phyloP scores from a whole-genome alignment of 2,329 filamentous ascomycete species.

The Xylariaceae sp. region DNA sequence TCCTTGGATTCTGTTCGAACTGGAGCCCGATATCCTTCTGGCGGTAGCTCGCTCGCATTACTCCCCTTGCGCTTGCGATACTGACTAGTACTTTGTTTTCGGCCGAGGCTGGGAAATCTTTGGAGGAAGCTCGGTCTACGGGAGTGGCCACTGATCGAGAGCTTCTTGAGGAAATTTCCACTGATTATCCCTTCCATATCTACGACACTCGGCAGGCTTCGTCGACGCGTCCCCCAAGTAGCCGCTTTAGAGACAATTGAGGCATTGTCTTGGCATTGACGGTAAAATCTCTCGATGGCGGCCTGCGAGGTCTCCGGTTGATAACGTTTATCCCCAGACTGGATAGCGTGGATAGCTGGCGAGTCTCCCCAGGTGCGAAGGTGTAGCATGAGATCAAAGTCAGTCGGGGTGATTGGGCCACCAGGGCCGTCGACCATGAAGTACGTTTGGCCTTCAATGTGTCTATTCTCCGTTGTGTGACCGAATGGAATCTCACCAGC shows the following conservation, averaged over 20 bases:
- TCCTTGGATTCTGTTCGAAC: constrained; percentile 50
- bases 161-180: constrained; percentile 68
- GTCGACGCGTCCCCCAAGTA: constrained; percentile 73
- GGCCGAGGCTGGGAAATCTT: constrained; percentile 57
- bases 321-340: constrained; percentile 36
- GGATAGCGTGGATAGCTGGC: constrained; percentile 56
- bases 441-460: constrained; percentile 58
- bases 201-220: constrained; percentile 65
- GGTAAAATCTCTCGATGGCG: constrained; percentile 60
- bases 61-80: constrained; percentile 55
- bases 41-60: constrained; percentile 46
- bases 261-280: constrained; percentile 60
- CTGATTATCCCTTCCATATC: constrained; percentile 67
- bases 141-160: constrained; percentile 56
- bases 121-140: constrained; percentile 63
- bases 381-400: constrained; percentile 57
- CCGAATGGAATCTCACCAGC: constrained; percentile 53
- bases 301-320: constrained; percentile 60
- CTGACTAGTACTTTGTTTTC: constrained; percentile 56
- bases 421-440: constrained; percentile 47
- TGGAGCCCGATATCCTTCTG: constrained; percentile 34
- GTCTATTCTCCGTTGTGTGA: constrained; percentile 57
- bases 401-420: constrained; percentile 51
- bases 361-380: constrained; percentile 58
- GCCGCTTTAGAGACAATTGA: constrained; percentile 69